Base-by-base conservation (phyloP, 2,329 filamentous ascomycete species). In the Colletotrichum spinosum region DNA sequence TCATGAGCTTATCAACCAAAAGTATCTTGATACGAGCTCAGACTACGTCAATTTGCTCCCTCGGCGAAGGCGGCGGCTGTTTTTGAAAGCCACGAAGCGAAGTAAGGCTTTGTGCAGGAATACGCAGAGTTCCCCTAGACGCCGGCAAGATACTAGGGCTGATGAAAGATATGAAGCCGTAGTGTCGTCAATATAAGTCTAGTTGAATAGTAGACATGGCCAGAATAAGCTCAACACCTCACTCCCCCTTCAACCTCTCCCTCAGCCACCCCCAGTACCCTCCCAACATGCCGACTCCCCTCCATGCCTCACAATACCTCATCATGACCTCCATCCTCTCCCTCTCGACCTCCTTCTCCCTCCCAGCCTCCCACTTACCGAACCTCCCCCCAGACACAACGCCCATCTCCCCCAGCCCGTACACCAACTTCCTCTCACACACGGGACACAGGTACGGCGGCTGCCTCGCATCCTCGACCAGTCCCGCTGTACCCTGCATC, bases 371-470 rank as follows among this genome's bases (percentile, higher is more conserved):
- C 57, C 61, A 61, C n/a, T 51, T 69, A 2, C 75, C 56, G 55
- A 76, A 72, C 35, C 50, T 49, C 2, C 62, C 57, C 53, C 70
- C 72, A 1, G 69, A 62, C 2, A 60, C 54, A 4, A 73, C 68
- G 1, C 69, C 55, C 39, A 74, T 71, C 38, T 70, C 73, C 11
- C 68, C 69, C 11, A 78, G 62, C 7, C 73, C 72, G 62, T 75
- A 70, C 2, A 76, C 71, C 1, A 90, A 61, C 73, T 90, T 91
- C 7, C 77, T 78, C 60, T 86, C 72, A 68, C 88, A 89, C 0
- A 90, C 79, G 0, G 84, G 86, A 68, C 88, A 91, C 4, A 90
- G 70, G 69, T 88, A 90, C 1, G 88, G 87, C 33, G 88, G 88
- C 70, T 90, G 88, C 46, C 88, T 76, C 2, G 82, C 78, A 70